Evolutionary conservation across 1,284 basidiomycete genomes (phyloP).

Genomic region (Leccinum holopus): DNA sequence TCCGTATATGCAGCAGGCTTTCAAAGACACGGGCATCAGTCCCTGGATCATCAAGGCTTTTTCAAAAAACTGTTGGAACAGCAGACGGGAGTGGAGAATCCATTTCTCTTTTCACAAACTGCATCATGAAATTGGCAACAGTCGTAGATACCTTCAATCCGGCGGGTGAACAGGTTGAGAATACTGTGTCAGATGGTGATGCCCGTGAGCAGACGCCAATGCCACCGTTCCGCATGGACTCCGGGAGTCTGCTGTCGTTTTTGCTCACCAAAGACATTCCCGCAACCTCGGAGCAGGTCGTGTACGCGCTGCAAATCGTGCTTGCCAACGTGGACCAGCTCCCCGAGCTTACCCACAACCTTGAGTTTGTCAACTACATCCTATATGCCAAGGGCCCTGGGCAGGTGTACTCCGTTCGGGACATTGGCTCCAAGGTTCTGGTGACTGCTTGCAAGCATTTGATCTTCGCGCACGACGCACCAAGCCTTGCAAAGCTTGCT

Average conservation of each 20-base stretch:
- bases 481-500: conserved; percentile 10
- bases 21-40: neutral
- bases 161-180: neutral
- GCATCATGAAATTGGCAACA: conserved; percentile 4
- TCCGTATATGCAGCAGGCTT: neutral
- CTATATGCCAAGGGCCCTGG: conserved; percentile 3
- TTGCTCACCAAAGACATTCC: conserved; percentile 4
- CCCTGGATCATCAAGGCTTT: conserved; percentile 1
- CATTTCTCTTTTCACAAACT: conserved; percentile 5
- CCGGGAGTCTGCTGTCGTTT: conserved; percentile 5
- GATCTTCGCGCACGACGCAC: neutral
- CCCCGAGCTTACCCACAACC: neutral
- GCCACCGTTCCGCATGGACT: neutral
- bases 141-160: conserved; percentile 2
- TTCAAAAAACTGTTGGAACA: neutral
- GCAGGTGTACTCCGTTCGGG: conserved; percentile 3
- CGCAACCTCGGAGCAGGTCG: neutral
- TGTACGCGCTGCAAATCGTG: conserved; percentile 7
- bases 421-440: conserved; percentile 3
- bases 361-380: conserved; percentile 11
- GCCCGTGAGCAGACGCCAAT: neutral
- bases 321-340: conserved; percentile 4
- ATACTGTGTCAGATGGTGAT: neutral
- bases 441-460: conserved; percentile 1
- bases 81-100: neutral